These are phyloP conservation scores for Circinella minor DNA, from an alignment of 371 early-diverging fungal genomes.

Conservation along the genomic window DNA sequence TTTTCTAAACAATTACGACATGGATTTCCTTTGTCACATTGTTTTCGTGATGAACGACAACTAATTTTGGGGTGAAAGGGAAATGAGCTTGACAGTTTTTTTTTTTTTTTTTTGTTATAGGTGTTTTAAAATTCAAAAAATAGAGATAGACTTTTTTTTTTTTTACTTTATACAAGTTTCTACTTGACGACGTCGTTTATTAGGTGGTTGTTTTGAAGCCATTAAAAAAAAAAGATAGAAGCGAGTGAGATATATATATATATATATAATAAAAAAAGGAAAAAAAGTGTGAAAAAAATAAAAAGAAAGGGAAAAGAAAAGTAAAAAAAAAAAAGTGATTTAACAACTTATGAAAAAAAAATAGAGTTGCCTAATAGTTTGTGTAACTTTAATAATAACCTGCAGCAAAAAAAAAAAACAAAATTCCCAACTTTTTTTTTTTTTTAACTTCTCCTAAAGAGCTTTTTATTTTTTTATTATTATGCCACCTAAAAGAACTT, in stretches of 20 bases:
- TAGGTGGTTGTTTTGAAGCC: slow-evolving; percentile 13
- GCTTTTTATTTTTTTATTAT: neutral
- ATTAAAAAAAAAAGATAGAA: neutral
- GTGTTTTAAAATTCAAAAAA: slow-evolving; percentile 1
- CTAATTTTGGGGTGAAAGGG: neutral
- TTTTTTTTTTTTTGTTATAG: neutral
- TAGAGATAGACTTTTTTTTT: too few relatives aligned
- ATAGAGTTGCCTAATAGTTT: neutral
- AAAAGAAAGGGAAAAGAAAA: neutral
- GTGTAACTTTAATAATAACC: neutral
- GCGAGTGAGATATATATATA: too few relatives aligned
- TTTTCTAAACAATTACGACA: slow-evolving; percentile 29
- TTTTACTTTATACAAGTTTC: slow-evolving; percentile 33
- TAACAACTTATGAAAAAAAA: neutral
- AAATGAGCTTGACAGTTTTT: neutral
- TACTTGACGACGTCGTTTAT: slow-evolving; percentile 26
- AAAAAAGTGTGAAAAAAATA: neutral
- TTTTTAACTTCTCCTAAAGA: neutral
- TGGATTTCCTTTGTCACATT: slow-evolving; percentile 30
- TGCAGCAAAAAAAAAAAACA: neutral
- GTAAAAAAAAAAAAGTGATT: neutral
- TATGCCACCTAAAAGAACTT: slow-evolving; percentile 17
- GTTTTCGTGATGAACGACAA: slow-evolving; percentile 32
- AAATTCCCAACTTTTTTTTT: neutral
- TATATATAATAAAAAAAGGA: neutral